Percentiles rank a stretch among this genome's conserved stretches.
Conservation (phyloP, 345 rosid genomes). For the Gossypium anomalum region DNA sequence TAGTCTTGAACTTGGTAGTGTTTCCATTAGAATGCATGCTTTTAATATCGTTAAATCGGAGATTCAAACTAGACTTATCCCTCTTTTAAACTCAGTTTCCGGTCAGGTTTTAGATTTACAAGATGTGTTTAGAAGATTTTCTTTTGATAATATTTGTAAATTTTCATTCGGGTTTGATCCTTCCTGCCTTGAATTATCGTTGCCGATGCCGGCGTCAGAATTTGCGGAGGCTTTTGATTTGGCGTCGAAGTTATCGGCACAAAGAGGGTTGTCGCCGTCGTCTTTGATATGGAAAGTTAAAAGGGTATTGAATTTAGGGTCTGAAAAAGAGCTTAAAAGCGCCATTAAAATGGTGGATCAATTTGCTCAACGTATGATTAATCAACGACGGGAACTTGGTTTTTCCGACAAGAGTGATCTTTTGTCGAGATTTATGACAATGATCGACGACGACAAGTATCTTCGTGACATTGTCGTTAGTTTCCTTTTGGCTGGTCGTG, state of each 20-base stretch:
- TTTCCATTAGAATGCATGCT: constrained; percentile 38
- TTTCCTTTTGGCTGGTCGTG: constrained; percentile 70
- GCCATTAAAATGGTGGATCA: constrained; percentile 42
- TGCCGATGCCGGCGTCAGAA: constrained; percentile 43
- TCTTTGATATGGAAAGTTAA: constrained; percentile 53
- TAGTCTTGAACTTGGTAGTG: constrained; percentile 54
- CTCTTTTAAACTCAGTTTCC: constrained; percentile 29
- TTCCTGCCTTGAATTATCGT: constrained; percentile 41
- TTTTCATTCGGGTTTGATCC: constrained; percentile 68
- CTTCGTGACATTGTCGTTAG: constrained; percentile 63
- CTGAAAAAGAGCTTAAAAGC: constrained; percentile 49
- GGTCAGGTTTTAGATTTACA: constrained; percentile 40
- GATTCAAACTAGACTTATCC: constrained; percentile 39
- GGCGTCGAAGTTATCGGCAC: constrained; percentile 49
- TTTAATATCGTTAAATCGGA: constrained; percentile 38
- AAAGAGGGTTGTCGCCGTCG: constrained; percentile 42
- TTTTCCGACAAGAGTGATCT: constrained; percentile 36
- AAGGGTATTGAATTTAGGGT: constrained; percentile 45
- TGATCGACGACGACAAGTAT: constrained; percentile 42
- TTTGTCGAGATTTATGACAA: constrained; percentile 60
- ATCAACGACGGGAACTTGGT: constrained; percentile 35
- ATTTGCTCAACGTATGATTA: constrained; percentile 44
- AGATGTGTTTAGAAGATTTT: constrained; percentile 57
- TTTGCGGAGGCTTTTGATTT: constrained; percentile 55
- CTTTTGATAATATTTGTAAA: constrained; percentile 56